phyloP scores from a whole-genome alignment of 2,329 filamentous ascomycete species.

The Aspergillus sp. region DNA sequence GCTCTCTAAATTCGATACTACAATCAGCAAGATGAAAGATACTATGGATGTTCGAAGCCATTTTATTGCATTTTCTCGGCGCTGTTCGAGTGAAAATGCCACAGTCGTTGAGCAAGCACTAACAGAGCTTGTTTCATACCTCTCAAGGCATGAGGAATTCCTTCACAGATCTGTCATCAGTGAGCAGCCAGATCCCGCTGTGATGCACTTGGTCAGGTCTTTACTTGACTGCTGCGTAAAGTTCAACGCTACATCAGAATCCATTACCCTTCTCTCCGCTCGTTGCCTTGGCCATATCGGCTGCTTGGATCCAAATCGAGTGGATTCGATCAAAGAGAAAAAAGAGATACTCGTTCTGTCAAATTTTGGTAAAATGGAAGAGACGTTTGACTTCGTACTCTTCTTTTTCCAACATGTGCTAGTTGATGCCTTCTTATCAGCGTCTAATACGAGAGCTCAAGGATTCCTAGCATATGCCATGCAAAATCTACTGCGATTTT shows the following conservation, averaged over 20 bases:
- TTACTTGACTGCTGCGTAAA: constrained; percentile 83
- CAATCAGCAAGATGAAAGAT: constrained; percentile 64
- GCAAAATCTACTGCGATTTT: constrained; percentile 82
- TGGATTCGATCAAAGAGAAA: constrained; percentile 76
- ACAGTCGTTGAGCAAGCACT: constrained; percentile 82
- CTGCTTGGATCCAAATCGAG: constrained; percentile 84
- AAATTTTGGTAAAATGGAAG: constrained; percentile 76
- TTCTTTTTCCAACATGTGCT: constrained; percentile 84
- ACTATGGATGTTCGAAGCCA: constrained; percentile 65
- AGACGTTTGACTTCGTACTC: constrained; percentile 82
- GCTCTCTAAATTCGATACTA: constrained; percentile 66
- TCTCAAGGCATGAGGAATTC: constrained; percentile 71
- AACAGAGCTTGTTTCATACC: constrained; percentile 70
- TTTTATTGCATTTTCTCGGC: constrained; percentile 69
- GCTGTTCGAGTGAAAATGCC: constrained; percentile 79
- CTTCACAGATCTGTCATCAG: constrained; percentile 77
- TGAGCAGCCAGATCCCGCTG: constrained; percentile 76
- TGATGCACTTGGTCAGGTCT: constrained; percentile 70
- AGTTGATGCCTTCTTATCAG: constrained; percentile 87
- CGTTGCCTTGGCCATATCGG: constrained; percentile 85
- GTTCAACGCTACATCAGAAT: constrained; percentile 66
- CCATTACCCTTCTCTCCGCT: constrained; percentile 72
- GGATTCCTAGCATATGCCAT: constrained; percentile 92
- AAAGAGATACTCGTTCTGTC: constrained; percentile 81
- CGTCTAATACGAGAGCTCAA: constrained; percentile 82